Conservation (phyloP, 75 land plant species). For the Gnetum montanum region DNA sequence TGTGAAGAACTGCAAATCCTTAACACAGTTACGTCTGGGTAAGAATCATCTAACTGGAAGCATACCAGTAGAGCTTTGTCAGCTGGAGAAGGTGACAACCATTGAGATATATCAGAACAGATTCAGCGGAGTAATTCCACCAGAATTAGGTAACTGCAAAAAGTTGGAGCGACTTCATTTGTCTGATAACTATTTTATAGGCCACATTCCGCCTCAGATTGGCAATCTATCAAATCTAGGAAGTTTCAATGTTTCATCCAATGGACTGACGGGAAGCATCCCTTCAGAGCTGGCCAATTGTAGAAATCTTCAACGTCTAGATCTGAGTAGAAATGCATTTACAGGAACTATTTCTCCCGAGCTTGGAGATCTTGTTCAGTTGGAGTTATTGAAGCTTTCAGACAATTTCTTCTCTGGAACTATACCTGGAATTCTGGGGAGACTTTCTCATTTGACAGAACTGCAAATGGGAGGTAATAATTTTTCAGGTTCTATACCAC, state of each 20-base stretch:
- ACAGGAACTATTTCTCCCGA: slow-evolving; percentile 36
- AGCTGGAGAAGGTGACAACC: slow-evolving; percentile 33
- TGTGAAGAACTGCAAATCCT: slow-evolving; percentile 34
- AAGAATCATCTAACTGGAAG: slow-evolving; percentile 56
- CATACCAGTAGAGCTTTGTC: slow-evolving; percentile 66
- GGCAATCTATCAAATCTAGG: slow-evolving; percentile 49
- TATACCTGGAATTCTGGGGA: slow-evolving; percentile 53
- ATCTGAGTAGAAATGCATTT: slow-evolving; percentile 47
- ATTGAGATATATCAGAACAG: slow-evolving; percentile 51
- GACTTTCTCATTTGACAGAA: slow-evolving; percentile 55
- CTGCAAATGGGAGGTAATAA: slow-evolving; percentile 67
- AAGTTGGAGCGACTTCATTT: slow-evolving; percentile 48
- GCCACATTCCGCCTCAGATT: slow-evolving; percentile 38
- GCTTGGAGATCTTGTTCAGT: slow-evolving; percentile 41
- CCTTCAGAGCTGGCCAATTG: slow-evolving; percentile 45
- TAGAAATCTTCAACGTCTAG: slow-evolving; percentile 48
- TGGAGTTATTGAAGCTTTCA: slow-evolving; percentile 53
- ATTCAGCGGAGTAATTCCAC: slow-evolving; percentile 61
- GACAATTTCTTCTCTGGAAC: slow-evolving; percentile 58
- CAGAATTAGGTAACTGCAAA: slow-evolving; percentile 39
- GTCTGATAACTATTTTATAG: slow-evolving; percentile 38
- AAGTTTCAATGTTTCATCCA: slow-evolving; percentile 52
- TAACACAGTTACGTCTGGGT: slow-evolving; percentile 57
- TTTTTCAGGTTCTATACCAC: slow-evolving; percentile 55
- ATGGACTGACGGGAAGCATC: slow-evolving; percentile 44